Conservation (phyloP, 2,329 filamentous ascomycete species). For the Byssoonygena ceratinophila region DNA sequence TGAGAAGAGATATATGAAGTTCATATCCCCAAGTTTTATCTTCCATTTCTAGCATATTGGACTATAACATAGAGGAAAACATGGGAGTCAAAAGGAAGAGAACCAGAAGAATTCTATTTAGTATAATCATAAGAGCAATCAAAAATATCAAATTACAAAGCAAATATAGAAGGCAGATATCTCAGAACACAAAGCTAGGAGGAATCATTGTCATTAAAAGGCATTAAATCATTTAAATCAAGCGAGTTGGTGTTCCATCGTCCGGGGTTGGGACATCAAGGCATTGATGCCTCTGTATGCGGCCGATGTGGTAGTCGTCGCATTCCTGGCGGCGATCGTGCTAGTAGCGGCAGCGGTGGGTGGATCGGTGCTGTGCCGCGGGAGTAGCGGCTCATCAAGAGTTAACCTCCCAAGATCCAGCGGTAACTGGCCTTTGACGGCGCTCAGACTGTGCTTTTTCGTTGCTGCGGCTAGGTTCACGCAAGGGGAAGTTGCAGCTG, state of each 20-base stretch:
- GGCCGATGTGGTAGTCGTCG: background rate
- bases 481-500: background rate
- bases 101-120: background rate
- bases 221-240: slow-evolving; percentile 18
- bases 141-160: too few relatives aligned
- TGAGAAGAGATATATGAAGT: background rate
- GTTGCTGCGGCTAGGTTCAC: slow-evolving; percentile 1
- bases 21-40: too few relatives aligned
- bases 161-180: background rate
- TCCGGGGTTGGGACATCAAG: slow-evolving; percentile 27
- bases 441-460: background rate
- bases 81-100: too few relatives aligned
- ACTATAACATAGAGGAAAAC: too few relatives aligned
- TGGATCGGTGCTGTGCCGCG: background rate
- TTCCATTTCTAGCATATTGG: too few relatives aligned
- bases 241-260: slow-evolving; percentile 32
- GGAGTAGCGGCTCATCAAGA: slow-evolving; percentile 9
- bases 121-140: too few relatives aligned
- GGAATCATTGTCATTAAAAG: background rate
- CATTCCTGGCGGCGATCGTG: slow-evolving; percentile 3
- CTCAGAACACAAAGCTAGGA: background rate
- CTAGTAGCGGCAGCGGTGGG: background rate
- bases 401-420: slow-evolving; percentile 15
- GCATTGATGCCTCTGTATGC: slow-evolving; percentile 23
- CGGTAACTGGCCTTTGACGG: slow-evolving; percentile 14